phyloP scores from a whole-genome alignment of 1,139 yeast species.

The Arxiozyma telluris region DNA sequence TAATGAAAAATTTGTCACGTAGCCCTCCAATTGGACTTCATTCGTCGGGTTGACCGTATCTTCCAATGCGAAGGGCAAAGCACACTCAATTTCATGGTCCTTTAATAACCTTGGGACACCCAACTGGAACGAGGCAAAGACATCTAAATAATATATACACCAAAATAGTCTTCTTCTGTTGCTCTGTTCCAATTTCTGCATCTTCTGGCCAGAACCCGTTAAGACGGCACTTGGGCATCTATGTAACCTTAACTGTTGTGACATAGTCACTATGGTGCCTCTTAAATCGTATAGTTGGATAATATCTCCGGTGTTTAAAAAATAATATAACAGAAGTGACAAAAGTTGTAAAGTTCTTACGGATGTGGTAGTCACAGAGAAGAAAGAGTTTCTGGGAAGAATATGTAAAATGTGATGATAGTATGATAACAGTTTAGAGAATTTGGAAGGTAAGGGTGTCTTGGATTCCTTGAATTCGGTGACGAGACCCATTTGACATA shows the following conservation, averaged over 20 bases:
- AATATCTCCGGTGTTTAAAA: constrained; percentile 65
- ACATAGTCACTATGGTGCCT: constrained; percentile 71
- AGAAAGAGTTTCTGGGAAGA: constrained; percentile 33
- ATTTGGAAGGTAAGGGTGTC: constrained; percentile 5
- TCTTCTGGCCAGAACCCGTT: constrained; percentile 46
- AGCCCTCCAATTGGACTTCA: constrained; percentile 45
- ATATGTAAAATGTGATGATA: constrained; percentile 46
- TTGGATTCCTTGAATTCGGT: constrained; percentile 23
- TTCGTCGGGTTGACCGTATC: not conserved
- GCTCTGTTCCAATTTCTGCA: constrained; percentile 61
- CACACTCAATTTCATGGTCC: constrained; percentile 80
- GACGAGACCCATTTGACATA: constrained; percentile 51
- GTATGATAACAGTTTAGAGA: constrained; percentile 31
- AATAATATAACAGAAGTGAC: constrained; percentile 60
- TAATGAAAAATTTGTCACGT: constrained; percentile 54
- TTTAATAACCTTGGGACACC: constrained; percentile 78
- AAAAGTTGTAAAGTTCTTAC: constrained; percentile 64
- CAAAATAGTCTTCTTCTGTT: constrained; percentile 76
- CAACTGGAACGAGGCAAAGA: constrained; percentile 61
- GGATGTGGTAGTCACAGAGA: constrained; percentile 50
- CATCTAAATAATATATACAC: constrained; percentile 74
- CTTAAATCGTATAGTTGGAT: constrained; percentile 67
- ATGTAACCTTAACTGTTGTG: constrained; percentile 77
- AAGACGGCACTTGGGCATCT: constrained; percentile 82
- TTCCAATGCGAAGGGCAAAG: constrained; percentile 41